Conservation (phyloP, 257 asterid genomes). For the Paraleonurus japonicus region DNA sequence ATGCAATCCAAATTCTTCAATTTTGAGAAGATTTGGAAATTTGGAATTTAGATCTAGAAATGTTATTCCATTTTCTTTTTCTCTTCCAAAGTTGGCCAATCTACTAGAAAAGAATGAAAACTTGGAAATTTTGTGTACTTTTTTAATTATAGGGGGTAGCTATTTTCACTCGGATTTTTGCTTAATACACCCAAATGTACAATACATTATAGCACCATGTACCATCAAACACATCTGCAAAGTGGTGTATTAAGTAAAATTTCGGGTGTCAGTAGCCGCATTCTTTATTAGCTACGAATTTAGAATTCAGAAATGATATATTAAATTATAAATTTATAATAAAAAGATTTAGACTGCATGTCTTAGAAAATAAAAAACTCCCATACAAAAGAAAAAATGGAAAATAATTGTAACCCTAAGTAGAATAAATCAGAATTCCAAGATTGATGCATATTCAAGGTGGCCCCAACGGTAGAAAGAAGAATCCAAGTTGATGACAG, state of each 20-base stretch:
- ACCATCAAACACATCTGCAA: no score
- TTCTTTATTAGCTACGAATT: not conserved
- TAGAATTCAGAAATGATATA: not conserved
- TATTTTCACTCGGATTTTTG: no score
- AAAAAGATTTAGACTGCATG: not conserved
- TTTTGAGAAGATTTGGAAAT: not conserved
- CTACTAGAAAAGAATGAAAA: not conserved
- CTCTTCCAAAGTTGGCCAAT: not conserved
- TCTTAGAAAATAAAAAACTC: not conserved
- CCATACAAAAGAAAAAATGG: not conserved
- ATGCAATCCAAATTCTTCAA: not conserved
- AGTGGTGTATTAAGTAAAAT: no score
- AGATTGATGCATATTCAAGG: slow-evolving; percentile 5
- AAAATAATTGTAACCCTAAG: not conserved
- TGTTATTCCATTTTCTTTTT: not conserved
- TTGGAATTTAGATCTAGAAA: not conserved
- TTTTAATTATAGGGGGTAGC: not conserved
- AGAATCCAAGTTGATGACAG: slow-evolving; percentile 17
- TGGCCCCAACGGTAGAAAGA: slow-evolving; percentile 13
- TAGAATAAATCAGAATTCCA: not conserved
- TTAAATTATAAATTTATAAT: not conserved
- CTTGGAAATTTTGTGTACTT: not conserved
- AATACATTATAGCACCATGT: no score
- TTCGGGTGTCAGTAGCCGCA: no score
- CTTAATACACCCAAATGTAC: no score